Conservation (phyloP, 1,139 yeast species). For the Diutina rugosa region DNA sequence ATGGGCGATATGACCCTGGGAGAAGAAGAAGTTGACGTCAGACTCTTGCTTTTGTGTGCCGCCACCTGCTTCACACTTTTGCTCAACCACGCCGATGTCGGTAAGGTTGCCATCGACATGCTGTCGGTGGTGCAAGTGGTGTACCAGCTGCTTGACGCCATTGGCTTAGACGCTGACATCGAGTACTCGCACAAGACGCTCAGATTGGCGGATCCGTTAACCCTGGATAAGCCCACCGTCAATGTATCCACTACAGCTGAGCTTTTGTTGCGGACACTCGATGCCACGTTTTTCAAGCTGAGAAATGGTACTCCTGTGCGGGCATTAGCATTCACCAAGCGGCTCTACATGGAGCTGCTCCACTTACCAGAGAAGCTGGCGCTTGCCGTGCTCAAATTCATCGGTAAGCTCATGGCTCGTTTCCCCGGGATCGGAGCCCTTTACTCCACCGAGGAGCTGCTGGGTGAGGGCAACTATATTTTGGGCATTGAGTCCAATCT, state of each 20-base stretch:
- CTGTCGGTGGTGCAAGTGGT: conserved; percentile 64
- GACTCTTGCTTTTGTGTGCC: conserved; percentile 71
- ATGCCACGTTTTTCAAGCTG: conserved; percentile 69
- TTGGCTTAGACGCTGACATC: conserved; percentile 69
- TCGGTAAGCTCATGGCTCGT: conserved; percentile 63
- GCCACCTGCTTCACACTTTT: conserved; percentile 82
- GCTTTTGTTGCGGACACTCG: conserved; percentile 62
- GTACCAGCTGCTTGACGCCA: conserved; percentile 49
- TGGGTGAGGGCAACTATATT: conserved; percentile 53
- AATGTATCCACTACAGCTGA: conserved; percentile 87
- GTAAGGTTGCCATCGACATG: conserved; percentile 47
- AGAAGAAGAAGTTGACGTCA: conserved; percentile 15
- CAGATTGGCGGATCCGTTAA: conserved; percentile 65
- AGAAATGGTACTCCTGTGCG: conserved; percentile 59
- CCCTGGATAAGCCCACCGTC: conserved; percentile 51
- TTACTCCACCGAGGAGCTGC: conserved; percentile 76
- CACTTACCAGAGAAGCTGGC: conserved; percentile 85
- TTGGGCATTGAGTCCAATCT: conserved; percentile 38
- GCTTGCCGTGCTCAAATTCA: conserved; percentile 60
- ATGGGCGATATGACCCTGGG: conserved; percentile 30
- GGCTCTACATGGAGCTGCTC: conserved; percentile 51
- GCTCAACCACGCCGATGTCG: conserved; percentile 54
- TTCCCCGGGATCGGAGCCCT: conserved; percentile 53
- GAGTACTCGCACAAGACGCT: conserved; percentile 76
- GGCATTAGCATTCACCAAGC: conserved; percentile 74